Base-by-base conservation (phyloP, 164 flowering plant species). In the Vitis labrusca region DNA sequence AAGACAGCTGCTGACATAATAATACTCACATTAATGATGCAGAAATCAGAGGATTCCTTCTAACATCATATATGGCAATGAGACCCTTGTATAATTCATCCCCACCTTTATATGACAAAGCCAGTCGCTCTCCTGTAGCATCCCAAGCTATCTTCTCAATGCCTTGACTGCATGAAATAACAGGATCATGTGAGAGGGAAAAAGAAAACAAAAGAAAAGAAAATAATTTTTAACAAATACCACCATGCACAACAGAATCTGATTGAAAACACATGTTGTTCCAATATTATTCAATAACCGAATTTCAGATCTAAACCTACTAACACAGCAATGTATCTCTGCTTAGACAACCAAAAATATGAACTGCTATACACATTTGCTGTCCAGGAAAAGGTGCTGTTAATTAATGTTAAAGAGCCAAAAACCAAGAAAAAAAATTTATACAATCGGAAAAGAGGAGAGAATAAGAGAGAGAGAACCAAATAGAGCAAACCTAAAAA, bases 91-190 rank as follows among this genome's bases (percentile, higher is more conserved):
- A 91, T 48, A 64, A 59, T 49, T 89, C 95, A 82, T 90, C 87
- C 9, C 94, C 91, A 66, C 86, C 97, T 84, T 77, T 87, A 68
- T 78, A 93, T 30, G 97, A 90, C 67, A 96, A 61, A 59, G 97
- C 99, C 68, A 96, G 76, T 51, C 98, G 80, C 80, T 96, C 98
- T 63, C 99, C 99, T 50, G 98, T 86, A 77, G 89, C 91, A 88
- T 93, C 97, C 98, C 99, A 96, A 0, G 97, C 97, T 71, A 93
- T 82, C 86, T 87, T 95, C 79, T 91, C 98, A 82, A 95, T 86
- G 23, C 87, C 83, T 65, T 72, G 79, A 62, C 99, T 91, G 83
- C 84, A 85, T 59, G 44, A 64, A 32, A 37, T 37, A 37, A 70
- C 5, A 70, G 63, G 56, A 59, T 9, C 50, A 23, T 32, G 65